Evolutionary conservation across 345 rosid genomes (phyloP), one percentile per base, ranked within the genome.

Genomic region (Linum lewisii): DNA sequence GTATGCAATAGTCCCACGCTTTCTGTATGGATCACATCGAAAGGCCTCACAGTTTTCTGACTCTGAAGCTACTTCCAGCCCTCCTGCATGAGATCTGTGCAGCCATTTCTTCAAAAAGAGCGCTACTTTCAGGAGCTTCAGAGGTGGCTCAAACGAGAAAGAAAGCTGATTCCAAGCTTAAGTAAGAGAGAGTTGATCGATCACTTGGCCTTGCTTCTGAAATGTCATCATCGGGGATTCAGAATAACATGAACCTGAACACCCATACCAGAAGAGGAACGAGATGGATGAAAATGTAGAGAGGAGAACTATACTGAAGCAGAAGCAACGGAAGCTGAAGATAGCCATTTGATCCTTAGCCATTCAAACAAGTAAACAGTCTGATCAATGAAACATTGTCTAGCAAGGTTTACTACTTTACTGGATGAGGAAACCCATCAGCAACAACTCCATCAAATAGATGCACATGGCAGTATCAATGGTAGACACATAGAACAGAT

Each of bases 41-140:
- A 92, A 6, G 90, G 90, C 72, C 66, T 84, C 19, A 78, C 83
- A 6, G 79, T 82, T 32, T 92, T 92, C 63, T 86, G 85, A 50
- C 69, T 51, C 62, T 74, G 81, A 61, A 88, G 81, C 63, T 86
- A 87, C 71, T 78, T 75, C 82, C 93, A 88, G 95, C 19, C 96
- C 98, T 25, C 98, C 98, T 0, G 90, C 96, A 21, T 59, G 84
- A 63, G 95, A 88, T 63, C 69, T 78, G 21, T 77, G 83, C 49
- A 96, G 87, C 96, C 96, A 92, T 75, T 84, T 88, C 76, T 92
- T 88, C 7, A 88, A 96, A 20, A 86, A 88, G 50, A 86, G 77
- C 0, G 95, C 98, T 63, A 92, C 77, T 64, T 83, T 88, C 42
- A 92, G 85, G 55, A 59, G 63, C 65, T 71, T 75, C 2, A 60